A percentile compares a stretch with the other conserved stretches of the same genome.
Evolutionary conservation across 371 early-diverging fungal genomes (phyloP).

Genomic region (Apophysomyces trapeziformis): DNA sequence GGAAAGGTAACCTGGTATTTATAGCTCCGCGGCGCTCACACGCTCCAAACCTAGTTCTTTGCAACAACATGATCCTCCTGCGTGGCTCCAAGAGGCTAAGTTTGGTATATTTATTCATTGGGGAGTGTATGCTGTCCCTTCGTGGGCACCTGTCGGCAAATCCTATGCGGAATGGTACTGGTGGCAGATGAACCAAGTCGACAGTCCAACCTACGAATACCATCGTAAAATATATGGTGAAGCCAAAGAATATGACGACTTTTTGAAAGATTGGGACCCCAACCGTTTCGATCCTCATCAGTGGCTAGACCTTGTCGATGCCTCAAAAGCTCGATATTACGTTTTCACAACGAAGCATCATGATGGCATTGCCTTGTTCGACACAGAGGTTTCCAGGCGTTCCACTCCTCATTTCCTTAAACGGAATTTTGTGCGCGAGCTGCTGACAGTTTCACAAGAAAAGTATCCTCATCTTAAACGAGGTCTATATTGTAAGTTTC

Average conservation of each 20-base stretch:
- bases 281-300: constrained; percentile 25
- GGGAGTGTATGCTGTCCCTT: constrained; percentile 40
- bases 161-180: constrained; percentile 48
- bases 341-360: constrained; percentile 49
- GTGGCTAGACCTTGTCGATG: constrained; percentile 34
- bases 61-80: constrained; percentile 28
- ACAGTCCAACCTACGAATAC: constrained; percentile 29
- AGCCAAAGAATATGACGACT: constrained; percentile 37
- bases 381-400: constrained; percentile 34
- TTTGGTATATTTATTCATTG: constrained; percentile 50
- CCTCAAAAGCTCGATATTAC: constrained; percentile 34
- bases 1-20: constrained; percentile 1
- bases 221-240: constrained; percentile 32
- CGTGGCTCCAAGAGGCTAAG: constrained; percentile 34
- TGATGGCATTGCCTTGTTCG: constrained; percentile 43
- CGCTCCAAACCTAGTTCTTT: constrained; percentile 17
- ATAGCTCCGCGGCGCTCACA: background rate
- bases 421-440: constrained; percentile 36
- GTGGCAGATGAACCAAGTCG: constrained; percentile 34
- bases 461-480: constrained; percentile 39
- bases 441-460: constrained; percentile 25
- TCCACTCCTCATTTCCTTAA: constrained; percentile 27
- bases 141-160: constrained; percentile 41
- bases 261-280: constrained; percentile 28
- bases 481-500: constrained; percentile 40